Base-by-base conservation (phyloP, 768 basidiomycete genomes). In the Tulasnella sp. region DNA sequence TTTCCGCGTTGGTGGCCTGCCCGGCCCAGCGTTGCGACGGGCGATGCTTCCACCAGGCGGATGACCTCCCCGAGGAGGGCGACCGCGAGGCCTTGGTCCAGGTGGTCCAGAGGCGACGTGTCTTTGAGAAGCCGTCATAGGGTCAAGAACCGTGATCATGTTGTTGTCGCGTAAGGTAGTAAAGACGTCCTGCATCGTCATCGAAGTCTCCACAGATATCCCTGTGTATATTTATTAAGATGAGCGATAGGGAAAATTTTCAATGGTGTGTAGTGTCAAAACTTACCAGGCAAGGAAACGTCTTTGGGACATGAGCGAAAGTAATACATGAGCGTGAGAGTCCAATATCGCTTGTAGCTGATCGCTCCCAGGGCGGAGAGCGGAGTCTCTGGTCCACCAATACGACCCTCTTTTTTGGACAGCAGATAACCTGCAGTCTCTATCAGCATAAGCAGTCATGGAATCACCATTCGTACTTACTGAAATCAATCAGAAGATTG, bases 311-410 rank as follows among this genome's bases (percentile, higher is more conserved):
- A 79, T 12, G 75, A 77, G 42, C 76, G 74, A 55, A 87, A 74
- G 71, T 83, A 93, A 55, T 83, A 79, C 81, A 92, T 92, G 54
- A 97, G 68, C 34, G 90, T 78, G 46, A 92, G 73, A 2, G 83
- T 89, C 94, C 96, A 98, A 68, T 98, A 98, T 63, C 84, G 88
- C 73, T 78, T 84, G 73, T 99, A 99, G n/a, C 91, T 88, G 54
- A 98, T 75, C 11, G 88, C 85, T 22, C 96, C 96, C 24, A 99
- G 79, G 42, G 80, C 85, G 44, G 92, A 97, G 11, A 99, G 79
- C 11, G 96, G 96, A 66, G 93, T 93, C 70, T 99, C 96, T 1
- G 96, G 96, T 5, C 93, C 91, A 21, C 96, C 96, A 10, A 82
- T 68, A 55, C 92, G 75, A 30, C 82, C 83, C 70, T 99, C 96